Evolutionary conservation across 257 asterid genomes (phyloP).

Genomic region (Cinchona pubescens): DNA sequence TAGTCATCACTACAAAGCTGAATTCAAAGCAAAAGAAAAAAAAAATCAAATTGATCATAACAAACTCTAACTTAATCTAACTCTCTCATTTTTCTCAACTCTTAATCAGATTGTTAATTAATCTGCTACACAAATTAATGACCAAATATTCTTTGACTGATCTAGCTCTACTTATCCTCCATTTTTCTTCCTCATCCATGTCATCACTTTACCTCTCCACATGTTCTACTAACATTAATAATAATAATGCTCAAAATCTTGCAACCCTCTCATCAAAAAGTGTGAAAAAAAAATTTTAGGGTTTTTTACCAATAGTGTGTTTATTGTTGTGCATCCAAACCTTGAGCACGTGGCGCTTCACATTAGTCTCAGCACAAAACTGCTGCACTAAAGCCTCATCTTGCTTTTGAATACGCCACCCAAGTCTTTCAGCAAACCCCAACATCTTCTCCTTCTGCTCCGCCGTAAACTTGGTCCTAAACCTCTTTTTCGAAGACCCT

Average conservation of each 20-base stretch:
- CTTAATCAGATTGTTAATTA: slow-evolving; percentile 11
- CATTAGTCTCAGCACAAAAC: slow-evolving; percentile 52
- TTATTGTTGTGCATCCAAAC: slow-evolving; percentile 80
- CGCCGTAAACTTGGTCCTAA: slow-evolving; percentile 47
- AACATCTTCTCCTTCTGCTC: slow-evolving; percentile 59
- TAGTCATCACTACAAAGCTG: slow-evolving; percentile 1
- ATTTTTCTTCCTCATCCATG: background rate
- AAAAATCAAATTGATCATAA: background rate
- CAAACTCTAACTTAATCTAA: slow-evolving; percentile 17
- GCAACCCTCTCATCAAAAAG: background rate
- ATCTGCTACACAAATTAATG: slow-evolving; percentile 17
- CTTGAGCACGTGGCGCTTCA: slow-evolving; percentile 54
- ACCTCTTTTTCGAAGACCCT: slow-evolving; percentile 38
- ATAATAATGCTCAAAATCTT: slow-evolving; percentile 11
- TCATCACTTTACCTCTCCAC: slow-evolving; percentile 15
- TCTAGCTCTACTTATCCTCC: background rate
- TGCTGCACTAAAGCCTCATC: slow-evolving; percentile 46
- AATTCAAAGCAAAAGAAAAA: background rate
- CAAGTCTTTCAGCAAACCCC: slow-evolving; percentile 46
- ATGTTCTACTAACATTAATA: slow-evolving; percentile 4
- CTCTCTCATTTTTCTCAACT: background rate
- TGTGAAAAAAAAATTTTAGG: slow-evolving; percentile 14
- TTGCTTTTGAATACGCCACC: slow-evolving; percentile 53
- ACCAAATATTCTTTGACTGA: background rate
- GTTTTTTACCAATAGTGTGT: slow-evolving; percentile 47